Evolutionary conservation across 108 stramenopile genomes (phyloP), one percentile per base, ranked within the genome.

Genomic region (Cyclostephanos tholiformis): DNA sequence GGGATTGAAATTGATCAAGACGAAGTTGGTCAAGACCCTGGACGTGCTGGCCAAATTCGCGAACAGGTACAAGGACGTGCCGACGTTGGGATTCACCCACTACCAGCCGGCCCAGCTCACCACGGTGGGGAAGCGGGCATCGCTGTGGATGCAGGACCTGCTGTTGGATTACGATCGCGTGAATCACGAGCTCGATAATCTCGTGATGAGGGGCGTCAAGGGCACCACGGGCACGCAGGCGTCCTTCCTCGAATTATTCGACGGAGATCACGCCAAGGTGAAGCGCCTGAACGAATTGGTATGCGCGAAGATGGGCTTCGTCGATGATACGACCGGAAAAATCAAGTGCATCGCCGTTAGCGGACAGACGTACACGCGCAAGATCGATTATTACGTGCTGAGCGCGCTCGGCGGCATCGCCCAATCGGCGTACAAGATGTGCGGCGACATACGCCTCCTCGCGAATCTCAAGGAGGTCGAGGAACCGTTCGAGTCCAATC

Each of bases 161-260:
- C 52, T 95, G 26, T 60, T 98, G 44, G 98, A 98, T 74, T 82
- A 93, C 12, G 89, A 96, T 58, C 87, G 93, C n/a, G 74, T 99
- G 9, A 89, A 87, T 19, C 69, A 83, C 46, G 95, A 96, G 51
- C 95, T 99, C 64, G 96, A 96, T 44, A 74, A 83, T 29, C 72
- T 99, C 69, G 97, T 97, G 57, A 94, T 99, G 96, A 88, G 98
- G 36, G 98, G 98, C 16, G 97, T 98, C 48, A 99, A 99, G 87
- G 98, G 98, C 25, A 99, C 98, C 11, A 99, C 98, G 7, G 98
- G 98, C 9, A 99, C 98, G 11, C 98, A 99, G 88, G 98, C 97
- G 6, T 88, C 95, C 43, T 99, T 99, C 67, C 76, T 99, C 67
- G 97, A 99, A 73, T 90, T 99, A 5, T 98, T 99, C 76, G 94